These are phyloP conservation scores for Arthroderma sp. DNA, from an alignment of 2,329 filamentous ascomycete genomes.

Conservation along the genomic window DNA sequence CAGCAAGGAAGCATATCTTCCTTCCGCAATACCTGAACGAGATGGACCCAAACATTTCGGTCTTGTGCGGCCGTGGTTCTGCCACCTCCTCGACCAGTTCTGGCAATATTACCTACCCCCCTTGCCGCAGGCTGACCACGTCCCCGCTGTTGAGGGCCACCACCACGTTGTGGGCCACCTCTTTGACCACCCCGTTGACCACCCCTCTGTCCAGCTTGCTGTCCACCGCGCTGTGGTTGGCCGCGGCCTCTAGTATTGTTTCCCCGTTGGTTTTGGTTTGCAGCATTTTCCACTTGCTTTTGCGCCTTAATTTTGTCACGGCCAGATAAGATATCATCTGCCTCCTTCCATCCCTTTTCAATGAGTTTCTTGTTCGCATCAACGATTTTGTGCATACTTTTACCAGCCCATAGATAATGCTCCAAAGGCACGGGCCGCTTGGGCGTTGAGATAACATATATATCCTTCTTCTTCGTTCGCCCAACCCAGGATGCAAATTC, in stretches of 20 bases:
- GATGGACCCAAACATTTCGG: constrained; percentile 89
- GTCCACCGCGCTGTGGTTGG: constrained; percentile 9
- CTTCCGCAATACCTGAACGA: constrained; percentile 83
- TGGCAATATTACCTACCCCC: constrained; percentile 72
- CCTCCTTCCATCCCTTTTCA: constrained; percentile 88
- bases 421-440: constrained; percentile 91
- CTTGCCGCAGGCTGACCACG: constrained; percentile 43
- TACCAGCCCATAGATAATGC: constrained; percentile 91
- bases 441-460: constrained; percentile 95
- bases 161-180: constrained; percentile 32
- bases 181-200: constrained; percentile 41
- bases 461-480: constrained; percentile 94
- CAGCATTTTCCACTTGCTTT: constrained; percentile 26
- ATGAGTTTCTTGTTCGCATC: constrained; percentile 83
- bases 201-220: constrained; percentile 17
- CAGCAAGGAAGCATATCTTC: constrained; percentile 78
- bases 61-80: constrained; percentile 86
- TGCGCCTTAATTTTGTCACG: constrained; percentile 59
- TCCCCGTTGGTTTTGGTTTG: constrained; percentile 40
- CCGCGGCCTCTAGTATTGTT: constrained; percentile 27
- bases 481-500: constrained; percentile 99
- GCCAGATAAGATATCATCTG: constrained; percentile 67
- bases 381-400: constrained; percentile 87
- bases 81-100: constrained; percentile 71
- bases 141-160: constrained; percentile 39